Evolutionary conservation across 1,284 basidiomycete species (phyloP).

Genomic region (Volvariella surrecta): DNA sequence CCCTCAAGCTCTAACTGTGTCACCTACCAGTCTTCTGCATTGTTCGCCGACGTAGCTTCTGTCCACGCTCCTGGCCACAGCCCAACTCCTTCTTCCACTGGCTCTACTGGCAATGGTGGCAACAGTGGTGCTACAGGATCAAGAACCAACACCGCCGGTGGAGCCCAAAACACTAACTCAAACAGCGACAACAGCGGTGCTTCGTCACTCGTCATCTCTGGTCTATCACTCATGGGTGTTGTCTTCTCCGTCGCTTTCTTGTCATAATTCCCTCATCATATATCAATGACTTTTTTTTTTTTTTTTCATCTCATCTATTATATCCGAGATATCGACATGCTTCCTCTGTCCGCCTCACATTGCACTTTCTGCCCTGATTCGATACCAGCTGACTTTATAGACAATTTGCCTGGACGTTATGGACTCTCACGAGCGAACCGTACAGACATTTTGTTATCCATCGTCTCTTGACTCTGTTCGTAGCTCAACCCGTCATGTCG

Average conservation of each 20-base stretch:
- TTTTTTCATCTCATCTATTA: too few relatives aligned
- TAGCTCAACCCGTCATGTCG: too few relatives aligned
- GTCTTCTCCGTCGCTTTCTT: slow-evolving; percentile 13
- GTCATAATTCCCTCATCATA: slow-evolving; percentile 8
- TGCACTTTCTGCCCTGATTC: too few relatives aligned
- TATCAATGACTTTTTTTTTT: too few relatives aligned
- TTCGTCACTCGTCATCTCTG: slow-evolving; percentile 8
- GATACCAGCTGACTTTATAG: too few relatives aligned
- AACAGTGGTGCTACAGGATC: neutral
- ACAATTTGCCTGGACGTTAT: too few relatives aligned
- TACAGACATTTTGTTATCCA: too few relatives aligned
- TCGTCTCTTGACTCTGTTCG: too few relatives aligned
- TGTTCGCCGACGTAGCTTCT: slow-evolving; percentile 34
- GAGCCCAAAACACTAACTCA: slow-evolving; percentile 3
- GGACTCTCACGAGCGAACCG: too few relatives aligned
- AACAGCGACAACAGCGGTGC: slow-evolving; percentile 6
- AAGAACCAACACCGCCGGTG: slow-evolving; percentile 1
- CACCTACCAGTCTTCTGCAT: slow-evolving; percentile 40
- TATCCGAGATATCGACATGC: too few relatives aligned
- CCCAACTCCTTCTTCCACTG: slow-evolving; percentile 14
- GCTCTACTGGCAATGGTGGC: slow-evolving; percentile 5
- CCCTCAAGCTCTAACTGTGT: slow-evolving; percentile 60
- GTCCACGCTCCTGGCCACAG: slow-evolving; percentile 14
- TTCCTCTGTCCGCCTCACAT: too few relatives aligned
- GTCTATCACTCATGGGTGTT: slow-evolving; percentile 10